Evolutionary conservation across 495 filamentous ascomycete genomes (phyloP).

Genomic region (Podospora tetraspora): DNA sequence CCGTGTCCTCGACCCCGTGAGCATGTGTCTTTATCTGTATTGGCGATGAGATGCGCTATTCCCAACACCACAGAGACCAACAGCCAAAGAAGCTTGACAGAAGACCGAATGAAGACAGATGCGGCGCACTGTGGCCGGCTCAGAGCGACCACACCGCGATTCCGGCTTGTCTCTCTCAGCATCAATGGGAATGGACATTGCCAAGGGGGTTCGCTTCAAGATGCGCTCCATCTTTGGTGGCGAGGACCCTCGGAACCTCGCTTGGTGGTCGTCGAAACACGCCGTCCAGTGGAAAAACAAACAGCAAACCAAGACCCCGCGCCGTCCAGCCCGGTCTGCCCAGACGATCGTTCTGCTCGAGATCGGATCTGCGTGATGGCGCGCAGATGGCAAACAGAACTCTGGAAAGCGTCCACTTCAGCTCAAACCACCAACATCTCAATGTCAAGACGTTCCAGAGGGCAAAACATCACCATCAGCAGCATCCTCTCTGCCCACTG

Average conservation of each 20-base stretch:
- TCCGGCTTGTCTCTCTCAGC: not conserved
- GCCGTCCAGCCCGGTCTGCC: not conserved
- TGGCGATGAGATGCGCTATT: no score
- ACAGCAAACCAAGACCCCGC: not conserved
- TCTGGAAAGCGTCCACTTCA: not conserved
- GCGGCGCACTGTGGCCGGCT: not conserved
- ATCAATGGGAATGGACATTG: conserved; percentile 1
- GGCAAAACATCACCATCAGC: not conserved
- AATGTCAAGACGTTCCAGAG: not conserved
- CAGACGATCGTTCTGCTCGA: not conserved
- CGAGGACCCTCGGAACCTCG: not conserved
- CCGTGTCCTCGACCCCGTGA: not conserved
- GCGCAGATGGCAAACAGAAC: not conserved
- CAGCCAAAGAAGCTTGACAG: no score
- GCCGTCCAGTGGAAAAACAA: not conserved
- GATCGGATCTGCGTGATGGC: not conserved
- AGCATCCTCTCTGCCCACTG: not conserved
- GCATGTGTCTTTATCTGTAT: not conserved
- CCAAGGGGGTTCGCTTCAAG: not conserved
- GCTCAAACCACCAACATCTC: not conserved
- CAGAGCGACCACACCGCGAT: not conserved
- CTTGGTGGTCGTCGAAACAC: not conserved
- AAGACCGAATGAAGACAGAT: no score
- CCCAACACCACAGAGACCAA: no score
- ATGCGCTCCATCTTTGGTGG: not conserved